Percentiles rank a stretch among this genome's conserved stretches.
These are phyloP conservation scores for Ophiosphaerella narmari DNA, from an alignment of 2,329 filamentous ascomycete species.

Conservation along the genomic window DNA sequence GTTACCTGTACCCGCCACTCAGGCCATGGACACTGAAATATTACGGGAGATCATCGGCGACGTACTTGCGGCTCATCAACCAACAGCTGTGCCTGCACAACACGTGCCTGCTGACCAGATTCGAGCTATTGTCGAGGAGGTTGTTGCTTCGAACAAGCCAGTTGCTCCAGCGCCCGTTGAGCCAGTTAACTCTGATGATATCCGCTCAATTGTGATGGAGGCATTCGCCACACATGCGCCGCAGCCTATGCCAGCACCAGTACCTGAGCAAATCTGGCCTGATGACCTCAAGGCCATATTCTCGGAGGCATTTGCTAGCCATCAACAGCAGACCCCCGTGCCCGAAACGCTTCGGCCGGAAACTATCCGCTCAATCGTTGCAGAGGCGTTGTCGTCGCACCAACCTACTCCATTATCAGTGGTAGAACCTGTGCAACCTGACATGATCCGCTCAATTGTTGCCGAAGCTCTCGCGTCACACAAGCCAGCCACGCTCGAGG, in stretches of 20 bases:
- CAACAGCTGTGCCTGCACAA: slow-evolving; percentile 25
- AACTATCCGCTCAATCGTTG: slow-evolving; percentile 31
- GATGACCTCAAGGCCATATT: slow-evolving; percentile 58
- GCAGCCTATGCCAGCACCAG: slow-evolving; percentile 26
- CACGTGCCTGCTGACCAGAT: slow-evolving; percentile 71
- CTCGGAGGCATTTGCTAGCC: slow-evolving; percentile 65
- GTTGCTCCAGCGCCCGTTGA: slow-evolving; percentile 19
- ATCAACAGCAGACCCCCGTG: slow-evolving; percentile 19
- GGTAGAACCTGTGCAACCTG: slow-evolving; percentile 37
- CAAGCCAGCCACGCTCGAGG: slow-evolving; percentile 34
- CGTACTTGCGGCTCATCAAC: slow-evolving; percentile 60
- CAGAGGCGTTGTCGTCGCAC: slow-evolving; percentile 34
- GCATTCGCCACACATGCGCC: slow-evolving; percentile 37
- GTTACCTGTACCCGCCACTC: slow-evolving; percentile 30
- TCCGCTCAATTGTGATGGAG: slow-evolving; percentile 32
- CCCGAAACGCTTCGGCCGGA: slow-evolving; percentile 29
- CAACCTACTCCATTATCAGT: slow-evolving; percentile 21
- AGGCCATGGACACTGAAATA: slow-evolving; percentile 65
- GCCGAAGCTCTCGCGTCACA: slow-evolving; percentile 40
- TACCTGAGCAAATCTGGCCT: slow-evolving; percentile 37
- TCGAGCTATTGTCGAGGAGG: slow-evolving; percentile 62
- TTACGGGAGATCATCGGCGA: slow-evolving; percentile 66
- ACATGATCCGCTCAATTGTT: slow-evolving; percentile 42
- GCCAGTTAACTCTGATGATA: slow-evolving; percentile 33
- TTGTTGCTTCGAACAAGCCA: slow-evolving; percentile 57